Evolutionary conservation across 192 early-diverging fungal species (phyloP), one percentile per base, ranked within the genome.

Genomic region (Coemansia sp.): DNA sequence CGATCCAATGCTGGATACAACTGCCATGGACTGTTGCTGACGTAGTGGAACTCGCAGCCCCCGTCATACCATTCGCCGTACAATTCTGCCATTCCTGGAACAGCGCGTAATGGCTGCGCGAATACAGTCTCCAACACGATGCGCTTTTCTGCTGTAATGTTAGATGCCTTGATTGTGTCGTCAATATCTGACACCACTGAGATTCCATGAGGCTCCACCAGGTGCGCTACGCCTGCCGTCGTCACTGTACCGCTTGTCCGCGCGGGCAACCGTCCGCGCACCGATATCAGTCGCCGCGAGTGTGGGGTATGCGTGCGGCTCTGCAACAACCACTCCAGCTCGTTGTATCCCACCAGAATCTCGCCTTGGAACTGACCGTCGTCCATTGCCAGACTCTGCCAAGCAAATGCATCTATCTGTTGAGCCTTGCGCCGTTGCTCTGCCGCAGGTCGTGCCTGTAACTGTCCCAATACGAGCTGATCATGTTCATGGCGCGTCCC

Each of bases 151-250:
- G 74, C 73, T 9, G 84, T 67, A 28, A 96, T 84, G 23, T 88
- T 82, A 0, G 93, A 92, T 9, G 90, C 83, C 67, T 94, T 94
- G 72, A 96, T 96, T 8, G 94, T 96, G 71, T 96, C 94, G 71
- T 96, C 94, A 58, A 96, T 89, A 61, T 91, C 89, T 2, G 89
- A 91, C 28, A 95, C 89, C 10, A 95, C 69, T 0, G 91, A 93
- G 8, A 92, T 68, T 12, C 95, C 93, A 6, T 58, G 65, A 1
- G 85, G 86, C 18, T 88, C 85, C 6, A 81, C 73, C 44, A 81
- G 24, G 26, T 81, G 78, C 32, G 65, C 73, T 25, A 75, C 57
- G 2, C 72, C 78, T 34, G 48, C 30, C 54, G 68, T 52, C 2
- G 64, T 38, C 23, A 34, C 44, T 2, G 38, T 24, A 10, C 57